Conservation (phyloP, 108 stramenopile genomes). For the Pseudonitzschia multistriata region DNA sequence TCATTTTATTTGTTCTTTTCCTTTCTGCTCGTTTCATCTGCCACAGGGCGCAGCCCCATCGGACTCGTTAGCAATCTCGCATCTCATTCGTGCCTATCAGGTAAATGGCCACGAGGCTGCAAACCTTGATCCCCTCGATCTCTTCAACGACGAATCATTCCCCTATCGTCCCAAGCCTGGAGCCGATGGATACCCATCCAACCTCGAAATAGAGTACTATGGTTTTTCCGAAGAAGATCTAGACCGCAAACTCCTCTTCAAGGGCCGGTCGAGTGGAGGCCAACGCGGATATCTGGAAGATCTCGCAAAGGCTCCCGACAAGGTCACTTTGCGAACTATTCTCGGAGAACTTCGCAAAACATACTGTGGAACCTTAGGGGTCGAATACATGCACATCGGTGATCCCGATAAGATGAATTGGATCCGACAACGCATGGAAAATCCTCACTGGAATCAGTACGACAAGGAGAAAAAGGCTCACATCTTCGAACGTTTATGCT, state of each 20-base stretch:
- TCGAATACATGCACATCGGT: slow-evolving; percentile 99
- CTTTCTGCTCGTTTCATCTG: neutral
- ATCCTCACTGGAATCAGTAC: slow-evolving; percentile 74
- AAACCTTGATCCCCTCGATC: slow-evolving; percentile 92
- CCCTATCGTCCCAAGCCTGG: slow-evolving; percentile 59
- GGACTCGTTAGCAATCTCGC: slow-evolving; percentile 86
- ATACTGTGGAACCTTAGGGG: slow-evolving; percentile 94
- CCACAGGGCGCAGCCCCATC: slow-evolving; percentile 64
- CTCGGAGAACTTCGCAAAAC: slow-evolving; percentile 79
- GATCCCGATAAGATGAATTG: slow-evolving; percentile 93
- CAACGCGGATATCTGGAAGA: slow-evolving; percentile 96
- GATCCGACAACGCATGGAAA: slow-evolving; percentile 95
- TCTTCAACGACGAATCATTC: slow-evolving; percentile 80
- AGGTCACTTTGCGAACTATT: slow-evolving; percentile 87
- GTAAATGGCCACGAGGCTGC: slow-evolving; percentile 95
- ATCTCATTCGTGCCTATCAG: slow-evolving; percentile 98
- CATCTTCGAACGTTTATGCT: slow-evolving; percentile 92
- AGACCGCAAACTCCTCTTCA: slow-evolving; percentile 89
- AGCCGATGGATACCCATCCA: slow-evolving; percentile 60
- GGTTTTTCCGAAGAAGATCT: slow-evolving; percentile 90
- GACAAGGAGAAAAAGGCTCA: slow-evolving; percentile 89
- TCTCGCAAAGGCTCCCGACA: slow-evolving; percentile 68
- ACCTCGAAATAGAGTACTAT: slow-evolving; percentile 87
- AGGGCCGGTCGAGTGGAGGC: slow-evolving; percentile 78
- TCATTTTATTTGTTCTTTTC: neutral